Evolutionary conservation across 345 rosid genomes (phyloP).

Genomic region (Citrus glauca): DNA sequence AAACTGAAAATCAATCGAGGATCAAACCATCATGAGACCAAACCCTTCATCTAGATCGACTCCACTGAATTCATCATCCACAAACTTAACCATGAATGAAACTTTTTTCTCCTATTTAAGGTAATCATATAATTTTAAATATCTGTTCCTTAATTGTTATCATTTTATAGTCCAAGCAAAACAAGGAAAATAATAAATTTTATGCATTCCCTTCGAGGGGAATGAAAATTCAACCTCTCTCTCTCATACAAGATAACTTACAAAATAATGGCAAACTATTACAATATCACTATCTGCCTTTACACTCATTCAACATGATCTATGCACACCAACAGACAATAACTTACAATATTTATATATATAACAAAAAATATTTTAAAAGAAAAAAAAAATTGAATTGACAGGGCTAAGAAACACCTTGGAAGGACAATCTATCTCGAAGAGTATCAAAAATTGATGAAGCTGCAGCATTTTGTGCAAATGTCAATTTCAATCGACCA

Average conservation of each 20-base stretch:
- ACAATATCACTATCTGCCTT: background rate
- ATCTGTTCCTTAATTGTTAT: background rate
- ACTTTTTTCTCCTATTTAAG: no score
- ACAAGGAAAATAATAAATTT: background rate
- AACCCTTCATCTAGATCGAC: constrained; percentile 41
- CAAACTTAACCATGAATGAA: constrained; percentile 5
- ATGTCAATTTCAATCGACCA: constrained; percentile 74
- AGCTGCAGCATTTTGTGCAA: constrained; percentile 78
- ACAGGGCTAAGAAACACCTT: constrained; percentile 47
- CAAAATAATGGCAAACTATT: background rate
- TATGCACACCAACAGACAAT: constrained; percentile 3
- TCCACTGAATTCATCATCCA: constrained; percentile 51
- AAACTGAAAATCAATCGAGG: constrained; percentile 2
- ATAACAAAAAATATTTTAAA: no score
- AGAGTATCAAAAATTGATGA: constrained; percentile 86
- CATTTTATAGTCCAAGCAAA: background rate
- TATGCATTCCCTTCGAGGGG: no score
- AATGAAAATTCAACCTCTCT: background rate
- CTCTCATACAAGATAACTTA: background rate
- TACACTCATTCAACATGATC: background rate
- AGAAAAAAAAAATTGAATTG: background rate
- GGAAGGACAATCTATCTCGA: constrained; percentile 77
- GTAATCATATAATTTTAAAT: background rate
- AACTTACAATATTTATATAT: background rate
- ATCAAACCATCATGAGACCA: background rate